phyloP scores from a whole-genome alignment of 768 basidiomycete species.

The Rhodotorula diobovata region DNA sequence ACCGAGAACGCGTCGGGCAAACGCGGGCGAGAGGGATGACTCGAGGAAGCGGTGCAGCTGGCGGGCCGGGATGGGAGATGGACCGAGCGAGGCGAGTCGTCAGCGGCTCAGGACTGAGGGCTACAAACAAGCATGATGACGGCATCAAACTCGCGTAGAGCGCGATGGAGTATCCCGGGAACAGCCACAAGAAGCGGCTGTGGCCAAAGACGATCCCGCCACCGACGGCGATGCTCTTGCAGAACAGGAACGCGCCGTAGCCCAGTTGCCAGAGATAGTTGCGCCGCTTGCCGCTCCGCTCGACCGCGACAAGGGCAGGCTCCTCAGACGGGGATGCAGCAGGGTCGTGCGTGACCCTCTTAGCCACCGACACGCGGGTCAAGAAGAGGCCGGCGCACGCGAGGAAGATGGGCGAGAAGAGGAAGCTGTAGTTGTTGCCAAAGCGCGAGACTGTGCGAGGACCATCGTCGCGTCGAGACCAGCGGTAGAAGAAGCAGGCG shows the following conservation, averaged over 20 bases:
- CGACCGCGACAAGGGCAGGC: too few relatives aligned
- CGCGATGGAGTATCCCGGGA: slow-evolving; percentile 37
- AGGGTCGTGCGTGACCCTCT: background rate
- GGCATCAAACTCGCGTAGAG: slow-evolving; percentile 42
- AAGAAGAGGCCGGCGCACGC: slow-evolving; percentile 19
- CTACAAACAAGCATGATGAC: too few relatives aligned
- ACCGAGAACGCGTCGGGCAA: slow-evolving; percentile 43
- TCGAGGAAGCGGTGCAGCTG: slow-evolving; percentile 2
- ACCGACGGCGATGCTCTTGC: slow-evolving; percentile 23
- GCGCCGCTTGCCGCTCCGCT: background rate
- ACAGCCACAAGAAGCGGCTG: slow-evolving; percentile 39
- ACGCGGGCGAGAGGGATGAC: slow-evolving; percentile 24
- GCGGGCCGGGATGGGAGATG: slow-evolving; percentile 39
- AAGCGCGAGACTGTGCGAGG: slow-evolving; percentile 37
- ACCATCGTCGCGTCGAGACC: too few relatives aligned
- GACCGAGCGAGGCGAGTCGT: too few relatives aligned
- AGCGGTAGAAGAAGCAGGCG: too few relatives aligned
- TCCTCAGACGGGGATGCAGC: slow-evolving; percentile 9
- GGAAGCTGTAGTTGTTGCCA: slow-evolving; percentile 43
- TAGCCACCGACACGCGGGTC: background rate
- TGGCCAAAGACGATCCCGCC: slow-evolving; percentile 16
- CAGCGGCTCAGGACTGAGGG: too few relatives aligned
- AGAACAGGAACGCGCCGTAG: slow-evolving; percentile 6
- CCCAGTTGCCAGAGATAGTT: too few relatives aligned
- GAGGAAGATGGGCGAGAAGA: slow-evolving; percentile 37